Conservation (phyloP, 148 eudicot species). For the Polygonum maritimum region DNA sequence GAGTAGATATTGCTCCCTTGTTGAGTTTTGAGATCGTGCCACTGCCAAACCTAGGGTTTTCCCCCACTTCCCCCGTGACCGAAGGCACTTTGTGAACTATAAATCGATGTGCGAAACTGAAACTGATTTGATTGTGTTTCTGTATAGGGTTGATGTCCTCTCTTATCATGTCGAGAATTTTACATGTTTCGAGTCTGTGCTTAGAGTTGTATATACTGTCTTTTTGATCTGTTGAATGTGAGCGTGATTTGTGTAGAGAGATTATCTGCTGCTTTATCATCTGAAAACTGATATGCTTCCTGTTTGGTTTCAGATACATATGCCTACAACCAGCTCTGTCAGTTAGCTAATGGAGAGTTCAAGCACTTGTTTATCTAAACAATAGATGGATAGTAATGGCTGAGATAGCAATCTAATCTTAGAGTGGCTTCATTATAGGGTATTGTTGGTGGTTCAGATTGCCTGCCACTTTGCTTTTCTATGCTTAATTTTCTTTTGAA, state of each 20-base stretch:
- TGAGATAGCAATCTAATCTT: background rate
- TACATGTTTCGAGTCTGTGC: background rate
- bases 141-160: no score
- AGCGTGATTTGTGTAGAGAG: background rate
- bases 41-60: slow-evolving; percentile 3
- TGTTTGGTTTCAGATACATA: slow-evolving; percentile 39
- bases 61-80: background rate
- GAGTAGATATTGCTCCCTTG: background rate
- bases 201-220: background rate
- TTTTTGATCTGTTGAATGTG: background rate
- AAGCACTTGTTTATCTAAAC: slow-evolving; percentile 80
- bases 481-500: background rate
- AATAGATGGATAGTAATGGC: background rate
- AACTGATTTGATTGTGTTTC: no score
- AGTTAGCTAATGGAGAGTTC: slow-evolving; percentile 73
- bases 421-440: background rate
- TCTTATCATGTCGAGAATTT: background rate
- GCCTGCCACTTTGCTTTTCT: background rate
- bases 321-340: slow-evolving; percentile 64
- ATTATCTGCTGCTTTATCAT: background rate
- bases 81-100: background rate
- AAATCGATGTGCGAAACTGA: background rate
- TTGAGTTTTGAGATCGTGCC: background rate
- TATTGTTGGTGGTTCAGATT: background rate
- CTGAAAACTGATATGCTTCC: background rate